These are phyloP conservation scores for Entomortierella beljakovae DNA, from an alignment of 192 early-diverging fungal species.

Conservation along the genomic window DNA sequence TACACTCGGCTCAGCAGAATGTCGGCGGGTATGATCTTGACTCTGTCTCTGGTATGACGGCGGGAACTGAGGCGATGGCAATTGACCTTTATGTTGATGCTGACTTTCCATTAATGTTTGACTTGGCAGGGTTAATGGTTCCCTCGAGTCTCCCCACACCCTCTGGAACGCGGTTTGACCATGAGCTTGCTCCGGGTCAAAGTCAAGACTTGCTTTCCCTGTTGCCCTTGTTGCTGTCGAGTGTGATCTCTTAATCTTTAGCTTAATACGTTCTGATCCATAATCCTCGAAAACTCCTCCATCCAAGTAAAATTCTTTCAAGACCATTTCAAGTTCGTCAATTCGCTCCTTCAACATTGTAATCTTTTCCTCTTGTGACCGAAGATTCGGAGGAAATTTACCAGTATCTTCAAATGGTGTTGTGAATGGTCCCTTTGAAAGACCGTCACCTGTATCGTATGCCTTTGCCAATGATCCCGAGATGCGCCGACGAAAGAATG, in stretches of 20 bases:
- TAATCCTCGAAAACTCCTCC: conserved; percentile 26
- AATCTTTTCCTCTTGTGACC: conserved; percentile 5
- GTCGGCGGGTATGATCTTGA: neutral
- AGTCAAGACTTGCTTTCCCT: neutral
- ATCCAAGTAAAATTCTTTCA: conserved; percentile 38
- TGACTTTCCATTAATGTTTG: conserved; percentile 24
- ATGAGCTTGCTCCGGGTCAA: neutral
- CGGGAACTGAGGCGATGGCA: conserved; percentile 21
- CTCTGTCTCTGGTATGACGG: neutral
- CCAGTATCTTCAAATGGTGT: conserved; percentile 19
- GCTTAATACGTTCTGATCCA: neutral
- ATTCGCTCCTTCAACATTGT: conserved; percentile 33
- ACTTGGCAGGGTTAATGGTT: conserved; percentile 6
- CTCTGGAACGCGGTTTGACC: neutral
- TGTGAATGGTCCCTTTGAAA: conserved; percentile 47
- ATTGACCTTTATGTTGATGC: conserved; percentile 19
- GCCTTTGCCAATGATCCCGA: conserved; percentile 17
- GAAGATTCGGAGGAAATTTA: conserved; percentile 10
- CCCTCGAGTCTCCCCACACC: neutral
- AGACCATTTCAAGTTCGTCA: conserved; percentile 41
- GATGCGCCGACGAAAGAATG: conserved; percentile 27
- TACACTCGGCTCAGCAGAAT: conserved; percentile 8
- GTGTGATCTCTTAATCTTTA: neutral
- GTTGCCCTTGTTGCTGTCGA: neutral
- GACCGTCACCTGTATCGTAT: conserved; percentile 11